Evolutionary conservation across 1,284 basidiomycete species (phyloP).

Genomic region (Trichosporon coremiiforme): DNA sequence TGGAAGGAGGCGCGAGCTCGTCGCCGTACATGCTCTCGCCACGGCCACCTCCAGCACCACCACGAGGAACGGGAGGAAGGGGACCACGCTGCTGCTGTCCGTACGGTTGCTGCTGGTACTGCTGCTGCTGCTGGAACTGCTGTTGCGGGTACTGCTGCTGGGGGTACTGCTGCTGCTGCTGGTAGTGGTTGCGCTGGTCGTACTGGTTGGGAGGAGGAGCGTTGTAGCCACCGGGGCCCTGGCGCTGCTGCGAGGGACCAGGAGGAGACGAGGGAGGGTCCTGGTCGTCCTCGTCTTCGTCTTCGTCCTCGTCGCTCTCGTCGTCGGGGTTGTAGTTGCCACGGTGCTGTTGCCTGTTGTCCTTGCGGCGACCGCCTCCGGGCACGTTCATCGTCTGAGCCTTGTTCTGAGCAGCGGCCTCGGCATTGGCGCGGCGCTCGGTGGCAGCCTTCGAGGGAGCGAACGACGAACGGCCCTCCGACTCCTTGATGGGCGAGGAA

Average conservation of each 20-base stretch:
- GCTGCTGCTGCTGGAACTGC: neutral
- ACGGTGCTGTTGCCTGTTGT: constrained; percentile 10
- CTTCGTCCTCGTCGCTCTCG: constrained; percentile 68
- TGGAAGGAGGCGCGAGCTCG: constrained; percentile 15
- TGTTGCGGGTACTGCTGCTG: constrained; percentile 12
- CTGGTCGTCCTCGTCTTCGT: constrained; percentile 65
- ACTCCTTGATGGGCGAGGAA: constrained; percentile 4
- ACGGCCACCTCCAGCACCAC: neutral
- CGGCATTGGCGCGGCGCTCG: constrained; percentile 75
- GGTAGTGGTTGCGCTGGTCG: neutral
- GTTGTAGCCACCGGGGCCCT: neutral
- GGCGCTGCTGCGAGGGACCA: neutral
- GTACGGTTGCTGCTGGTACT: constrained; percentile 20
- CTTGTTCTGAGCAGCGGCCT: constrained; percentile 66
- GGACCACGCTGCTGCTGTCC: constrained; percentile 16
- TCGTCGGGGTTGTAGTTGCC: constrained; percentile 25
- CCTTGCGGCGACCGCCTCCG: constrained; percentile 42
- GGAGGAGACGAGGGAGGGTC: constrained; percentile 18
- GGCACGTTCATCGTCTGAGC: constrained; percentile 62
- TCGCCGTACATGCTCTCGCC: constrained; percentile 23
- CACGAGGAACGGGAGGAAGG: constrained; percentile 13
- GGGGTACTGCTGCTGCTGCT: constrained; percentile 23
- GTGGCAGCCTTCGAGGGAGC: constrained; percentile 76
- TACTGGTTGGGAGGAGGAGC: constrained; percentile 9
- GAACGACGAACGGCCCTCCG: constrained; percentile 71